These are phyloP conservation scores for Phytophthora ramorum DNA, from an alignment of 352 stramenopile species.

Conservation along the genomic window DNA sequence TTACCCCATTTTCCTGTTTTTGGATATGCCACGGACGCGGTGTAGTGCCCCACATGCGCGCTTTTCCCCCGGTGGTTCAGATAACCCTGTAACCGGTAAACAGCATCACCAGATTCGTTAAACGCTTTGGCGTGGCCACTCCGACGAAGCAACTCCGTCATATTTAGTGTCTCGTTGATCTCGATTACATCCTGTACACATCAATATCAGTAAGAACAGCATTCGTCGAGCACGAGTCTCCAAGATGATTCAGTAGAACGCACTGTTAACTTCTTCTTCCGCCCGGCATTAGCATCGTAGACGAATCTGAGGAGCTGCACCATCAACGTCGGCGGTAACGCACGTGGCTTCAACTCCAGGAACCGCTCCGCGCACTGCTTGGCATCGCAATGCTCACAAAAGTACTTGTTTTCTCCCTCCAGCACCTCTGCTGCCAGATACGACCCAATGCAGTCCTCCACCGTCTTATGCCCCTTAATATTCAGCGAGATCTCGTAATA, in stretches of 20 bases:
- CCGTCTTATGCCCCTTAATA: slow-evolving; percentile 81
- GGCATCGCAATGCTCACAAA: slow-evolving; percentile 73
- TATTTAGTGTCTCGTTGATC: slow-evolving; percentile 80
- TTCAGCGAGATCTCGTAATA: slow-evolving; percentile 91
- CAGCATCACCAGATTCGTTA: slow-evolving; percentile 41
- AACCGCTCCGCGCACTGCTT: slow-evolving; percentile 84
- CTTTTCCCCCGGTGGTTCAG: slow-evolving; percentile 86
- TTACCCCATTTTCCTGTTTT: slow-evolving; percentile 16
- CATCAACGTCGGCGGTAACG: slow-evolving; percentile 73
- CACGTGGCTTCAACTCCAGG: slow-evolving; percentile 66
- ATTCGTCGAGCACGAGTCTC: background rate
- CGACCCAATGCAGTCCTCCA: slow-evolving; percentile 74
- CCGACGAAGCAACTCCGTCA: slow-evolving; percentile 64
- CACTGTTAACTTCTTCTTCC: slow-evolving; percentile 90
- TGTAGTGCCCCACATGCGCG: slow-evolving; percentile 88
- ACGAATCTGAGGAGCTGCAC: slow-evolving; percentile 89
- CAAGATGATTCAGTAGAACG: slow-evolving; percentile 3
- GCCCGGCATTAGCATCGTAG: slow-evolving; percentile 74
- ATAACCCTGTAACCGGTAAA: slow-evolving; percentile 81
- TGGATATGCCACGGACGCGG: slow-evolving; percentile 75
- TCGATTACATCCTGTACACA: slow-evolving; percentile 80
- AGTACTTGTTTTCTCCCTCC: slow-evolving; percentile 90
- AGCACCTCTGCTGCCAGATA: slow-evolving; percentile 80
- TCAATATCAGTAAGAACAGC: background rate
- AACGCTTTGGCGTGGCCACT: slow-evolving; percentile 53